Percentiles rank a stretch among this genome's conserved stretches.
These are phyloP conservation scores for Xylaria arbuscula DNA, from an alignment of 2,329 filamentous ascomycete species.

Conservation along the genomic window DNA sequence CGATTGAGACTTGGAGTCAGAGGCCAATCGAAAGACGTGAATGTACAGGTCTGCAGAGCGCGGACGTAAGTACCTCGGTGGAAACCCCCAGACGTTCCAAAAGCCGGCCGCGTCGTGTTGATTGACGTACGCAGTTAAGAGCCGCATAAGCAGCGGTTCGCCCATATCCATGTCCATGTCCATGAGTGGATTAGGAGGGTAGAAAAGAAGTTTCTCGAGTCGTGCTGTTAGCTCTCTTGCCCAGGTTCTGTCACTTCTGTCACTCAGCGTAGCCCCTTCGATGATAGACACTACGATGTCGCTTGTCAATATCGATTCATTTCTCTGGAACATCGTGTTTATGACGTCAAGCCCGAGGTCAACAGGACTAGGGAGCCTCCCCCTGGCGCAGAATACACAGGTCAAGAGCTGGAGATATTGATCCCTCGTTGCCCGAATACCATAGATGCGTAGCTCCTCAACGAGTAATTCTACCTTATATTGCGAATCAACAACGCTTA, in stretches of 20 bases:
- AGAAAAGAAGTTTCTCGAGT: slow-evolving; percentile 58
- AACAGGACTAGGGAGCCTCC: slow-evolving; percentile 42
- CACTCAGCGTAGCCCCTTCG: slow-evolving; percentile 54
- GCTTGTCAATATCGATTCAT: slow-evolving; percentile 56
- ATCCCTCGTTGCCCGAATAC: slow-evolving; percentile 51
- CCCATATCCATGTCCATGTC: slow-evolving; percentile 43
- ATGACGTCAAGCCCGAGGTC: slow-evolving; percentile 58
- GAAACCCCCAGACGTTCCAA: slow-evolving; percentile 69
- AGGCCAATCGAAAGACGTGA: slow-evolving; percentile 62
- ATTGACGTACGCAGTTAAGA: slow-evolving; percentile 60
- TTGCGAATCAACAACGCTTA: slow-evolving; percentile 34
- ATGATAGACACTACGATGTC: slow-evolving; percentile 63
- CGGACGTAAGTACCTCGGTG: slow-evolving; percentile 60
- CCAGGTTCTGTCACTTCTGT: slow-evolving; percentile 38
- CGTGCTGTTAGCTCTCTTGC: slow-evolving; percentile 53
- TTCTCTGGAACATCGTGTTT: slow-evolving; percentile 58
- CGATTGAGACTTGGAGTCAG: slow-evolving; percentile 55
- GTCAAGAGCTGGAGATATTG: slow-evolving; percentile 54
- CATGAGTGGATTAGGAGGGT: slow-evolving; percentile 54
- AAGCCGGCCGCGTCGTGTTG: slow-evolving; percentile 65
- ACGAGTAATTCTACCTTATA: slow-evolving; percentile 48
- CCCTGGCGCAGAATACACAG: slow-evolving; percentile 51
- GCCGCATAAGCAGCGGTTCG: slow-evolving; percentile 52
- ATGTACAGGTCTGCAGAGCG: slow-evolving; percentile 67
- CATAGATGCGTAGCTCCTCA: slow-evolving; percentile 54